Conservation (phyloP, 768 basidiomycete species). For the Kwoniella botswanensis region DNA sequence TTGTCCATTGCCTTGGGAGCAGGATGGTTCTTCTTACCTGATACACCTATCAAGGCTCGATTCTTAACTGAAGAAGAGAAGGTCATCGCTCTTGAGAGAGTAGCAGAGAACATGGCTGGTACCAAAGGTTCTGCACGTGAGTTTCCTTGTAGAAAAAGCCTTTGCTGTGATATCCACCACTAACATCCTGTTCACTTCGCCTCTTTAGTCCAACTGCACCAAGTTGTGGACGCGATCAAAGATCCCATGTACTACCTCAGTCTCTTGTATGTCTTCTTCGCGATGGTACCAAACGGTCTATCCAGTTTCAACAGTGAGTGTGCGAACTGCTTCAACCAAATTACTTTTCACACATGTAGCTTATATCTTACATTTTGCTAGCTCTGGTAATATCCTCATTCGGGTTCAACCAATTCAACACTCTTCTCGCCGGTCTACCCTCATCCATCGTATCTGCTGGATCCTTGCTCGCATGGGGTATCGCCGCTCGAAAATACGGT, state of each 20-base stretch:
- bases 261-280: constrained; percentile 23
- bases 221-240: constrained; percentile 25
- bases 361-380: not conserved
- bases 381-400: constrained; percentile 24
- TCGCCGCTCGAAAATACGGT: constrained; percentile 28
- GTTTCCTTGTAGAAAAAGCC: not conserved
- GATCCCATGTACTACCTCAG: constrained; percentile 34
- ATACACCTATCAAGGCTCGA: constrained; percentile 25
- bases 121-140: constrained; percentile 27
- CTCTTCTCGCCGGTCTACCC: constrained; percentile 19
- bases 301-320: constrained; percentile 37
- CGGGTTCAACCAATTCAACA: constrained; percentile 30
- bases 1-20: constrained; percentile 18
- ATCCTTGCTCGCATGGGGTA: constrained; percentile 21
- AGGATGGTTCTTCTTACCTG: constrained; percentile 27
- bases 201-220: constrained; percentile 25
- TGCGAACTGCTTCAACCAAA: too few species aligned
- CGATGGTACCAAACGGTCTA: constrained; percentile 31
- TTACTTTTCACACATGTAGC: too few species aligned
- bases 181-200: not conserved
- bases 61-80: constrained; percentile 25
- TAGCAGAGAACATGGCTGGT: constrained; percentile 32
- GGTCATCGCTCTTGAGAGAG: constrained; percentile 22
- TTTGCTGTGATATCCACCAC: too few species aligned
- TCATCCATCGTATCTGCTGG: constrained; percentile 31